A percentile compares a stretch with the other conserved stretches of the same genome.
phyloP scores from a whole-genome alignment of 2,329 filamentous ascomycete genomes.

The Pseudogymnoascus sp. region DNA sequence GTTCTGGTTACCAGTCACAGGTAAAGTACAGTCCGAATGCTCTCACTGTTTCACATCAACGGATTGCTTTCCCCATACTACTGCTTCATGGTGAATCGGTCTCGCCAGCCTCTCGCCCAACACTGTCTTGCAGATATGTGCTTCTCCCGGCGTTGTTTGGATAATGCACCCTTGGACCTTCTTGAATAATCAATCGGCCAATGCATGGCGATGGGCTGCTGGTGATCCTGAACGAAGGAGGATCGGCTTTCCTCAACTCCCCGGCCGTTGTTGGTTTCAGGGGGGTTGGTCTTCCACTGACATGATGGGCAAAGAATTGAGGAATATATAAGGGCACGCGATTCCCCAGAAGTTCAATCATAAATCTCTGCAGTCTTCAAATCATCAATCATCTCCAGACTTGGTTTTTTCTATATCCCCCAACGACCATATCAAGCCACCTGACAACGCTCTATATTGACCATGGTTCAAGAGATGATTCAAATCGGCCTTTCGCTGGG shows the following conservation, averaged over 20 bases:
- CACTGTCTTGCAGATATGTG: constrained; percentile 5
- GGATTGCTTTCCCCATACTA: neutral
- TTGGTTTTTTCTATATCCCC: constrained; percentile 7
- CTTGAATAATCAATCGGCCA: neutral
- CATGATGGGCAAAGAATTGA: neutral
- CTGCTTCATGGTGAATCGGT: no score
- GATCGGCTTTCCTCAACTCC: neutral
- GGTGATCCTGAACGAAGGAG: neutral
- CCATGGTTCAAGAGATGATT: constrained; percentile 9
- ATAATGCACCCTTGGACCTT: neutral
- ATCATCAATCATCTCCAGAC: constrained; percentile 7
- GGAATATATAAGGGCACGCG: neutral
- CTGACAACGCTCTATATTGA: constrained; percentile 6
- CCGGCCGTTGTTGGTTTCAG: neutral
- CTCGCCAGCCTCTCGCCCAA: neutral
- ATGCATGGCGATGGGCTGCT: neutral
- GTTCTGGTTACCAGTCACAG: no score
- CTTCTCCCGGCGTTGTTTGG: constrained; percentile 7
- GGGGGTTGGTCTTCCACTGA: neutral
- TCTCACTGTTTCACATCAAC: neutral
- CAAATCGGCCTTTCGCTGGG: neutral
- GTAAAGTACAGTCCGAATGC: neutral
- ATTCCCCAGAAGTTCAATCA: constrained; percentile 2
- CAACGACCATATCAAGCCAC: constrained; percentile 4
- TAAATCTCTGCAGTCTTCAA: constrained; percentile 8